Percentiles rank a stretch among this genome's conserved stretches.
These are phyloP conservation scores for Fusarium sp. DNA, from an alignment of 2,329 filamentous ascomycete genomes.

Conservation along the genomic window DNA sequence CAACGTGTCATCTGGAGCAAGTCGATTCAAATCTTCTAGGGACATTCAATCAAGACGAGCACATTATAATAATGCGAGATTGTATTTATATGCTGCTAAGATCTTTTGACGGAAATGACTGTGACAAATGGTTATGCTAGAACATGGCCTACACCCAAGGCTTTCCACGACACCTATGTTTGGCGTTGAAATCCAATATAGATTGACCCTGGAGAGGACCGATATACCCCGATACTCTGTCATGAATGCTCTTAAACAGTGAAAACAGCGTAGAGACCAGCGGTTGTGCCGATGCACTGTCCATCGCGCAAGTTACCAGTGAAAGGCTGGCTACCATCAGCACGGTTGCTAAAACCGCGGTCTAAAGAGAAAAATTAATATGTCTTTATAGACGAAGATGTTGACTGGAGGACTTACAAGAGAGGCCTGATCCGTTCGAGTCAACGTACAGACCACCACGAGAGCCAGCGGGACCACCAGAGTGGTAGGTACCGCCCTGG, in stretches of 20 bases:
- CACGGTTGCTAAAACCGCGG: neutral
- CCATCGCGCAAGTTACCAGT: slow-evolving; percentile 6
- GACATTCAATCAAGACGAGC: neutral
- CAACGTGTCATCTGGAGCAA: neutral
- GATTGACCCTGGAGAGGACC: neutral
- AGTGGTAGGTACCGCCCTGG: slow-evolving; percentile 6
- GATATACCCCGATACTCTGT: neutral
- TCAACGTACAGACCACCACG: slow-evolving; percentile 9
- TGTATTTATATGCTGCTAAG: neutral
- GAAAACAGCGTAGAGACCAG: slow-evolving; percentile 3
- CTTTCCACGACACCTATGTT: neutral
- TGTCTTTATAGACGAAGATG: no score
- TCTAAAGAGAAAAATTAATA: neutral
- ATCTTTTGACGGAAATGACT: neutral
- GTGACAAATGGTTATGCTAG: neutral
- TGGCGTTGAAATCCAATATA: neutral
- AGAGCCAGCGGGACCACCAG: neutral
- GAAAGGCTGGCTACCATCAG: slow-evolving; percentile 1
- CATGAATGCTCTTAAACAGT: neutral
- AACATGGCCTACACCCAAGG: neutral
- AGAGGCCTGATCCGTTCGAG: neutral
- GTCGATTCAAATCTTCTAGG: neutral
- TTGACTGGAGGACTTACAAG: neutral
- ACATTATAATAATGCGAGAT: neutral
- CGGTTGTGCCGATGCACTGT: slow-evolving; percentile 1